A percentile compares a stretch with the other conserved stretches of the same genome.
Evolutionary conservation across 208 protist genomes (phyloP).

Genomic region (Leishmania tarentolae): DNA sequence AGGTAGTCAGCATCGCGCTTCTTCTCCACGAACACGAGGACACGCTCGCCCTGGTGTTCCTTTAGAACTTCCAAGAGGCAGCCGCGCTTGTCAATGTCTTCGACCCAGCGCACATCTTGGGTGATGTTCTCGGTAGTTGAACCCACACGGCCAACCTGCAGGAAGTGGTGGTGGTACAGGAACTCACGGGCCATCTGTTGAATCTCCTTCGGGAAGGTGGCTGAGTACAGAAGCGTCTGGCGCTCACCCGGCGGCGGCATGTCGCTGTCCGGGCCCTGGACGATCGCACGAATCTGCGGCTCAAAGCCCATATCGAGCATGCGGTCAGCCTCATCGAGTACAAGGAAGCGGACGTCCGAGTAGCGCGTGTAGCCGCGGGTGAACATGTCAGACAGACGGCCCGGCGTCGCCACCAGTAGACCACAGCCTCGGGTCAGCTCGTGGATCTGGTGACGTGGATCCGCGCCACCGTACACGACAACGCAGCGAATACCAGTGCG

Average conservation of each 20-base stretch:
- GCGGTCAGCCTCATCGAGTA: constrained; percentile 98
- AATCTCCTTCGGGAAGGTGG: constrained; percentile 99
- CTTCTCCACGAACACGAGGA: constrained; percentile 99
- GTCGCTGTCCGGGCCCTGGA: constrained; percentile 94
- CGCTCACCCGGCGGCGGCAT: constrained; percentile 96
- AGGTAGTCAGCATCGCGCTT: constrained; percentile 97
- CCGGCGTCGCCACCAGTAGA: constrained; percentile 93
- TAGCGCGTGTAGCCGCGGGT: constrained; percentile 88
- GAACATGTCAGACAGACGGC: constrained; percentile 90
- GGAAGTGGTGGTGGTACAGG: constrained; percentile 96
- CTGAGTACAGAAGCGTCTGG: constrained; percentile 99
- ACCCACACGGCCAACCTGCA: constrained; percentile 98
- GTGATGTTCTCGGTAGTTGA: constrained; percentile 97
- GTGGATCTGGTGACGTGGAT: constrained; percentile 94
- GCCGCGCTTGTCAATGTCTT: constrained; percentile 84
- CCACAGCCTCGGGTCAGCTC: constrained; percentile 97
- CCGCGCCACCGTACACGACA: constrained; percentile 98
- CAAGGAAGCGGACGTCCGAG: constrained; percentile 92
- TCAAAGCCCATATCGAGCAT: constrained; percentile 99
- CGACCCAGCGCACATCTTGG: constrained; percentile 94
- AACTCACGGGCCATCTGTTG: constrained; percentile 98
- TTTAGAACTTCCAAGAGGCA: constrained; percentile 71
- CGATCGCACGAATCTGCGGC: constrained; percentile 98
- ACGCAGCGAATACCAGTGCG: constrained; percentile 92
- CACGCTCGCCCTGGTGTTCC: constrained; percentile 70